Evolutionary conservation across 2,329 filamentous ascomycete genomes (phyloP).

Genomic region (Exophiala sp.): DNA sequence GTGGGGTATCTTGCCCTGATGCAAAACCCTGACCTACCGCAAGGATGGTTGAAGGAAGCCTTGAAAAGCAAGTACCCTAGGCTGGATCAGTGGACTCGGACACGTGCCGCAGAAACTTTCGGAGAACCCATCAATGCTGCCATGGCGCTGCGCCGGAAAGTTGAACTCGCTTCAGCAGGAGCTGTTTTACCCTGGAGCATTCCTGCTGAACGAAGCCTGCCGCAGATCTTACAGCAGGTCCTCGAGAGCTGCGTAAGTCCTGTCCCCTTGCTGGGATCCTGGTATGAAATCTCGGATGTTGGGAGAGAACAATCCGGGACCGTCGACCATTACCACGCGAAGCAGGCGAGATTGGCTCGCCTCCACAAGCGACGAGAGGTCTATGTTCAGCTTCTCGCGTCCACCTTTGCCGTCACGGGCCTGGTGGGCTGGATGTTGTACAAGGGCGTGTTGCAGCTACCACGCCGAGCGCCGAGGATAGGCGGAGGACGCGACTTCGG

Average conservation of each 20-base stretch:
- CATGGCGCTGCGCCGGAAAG: conserved; percentile 3
- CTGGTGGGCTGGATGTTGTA: conserved; percentile 28
- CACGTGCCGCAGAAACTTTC: conserved; percentile 37
- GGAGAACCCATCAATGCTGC: conserved; percentile 31
- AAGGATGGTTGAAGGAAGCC: conserved; percentile 56
- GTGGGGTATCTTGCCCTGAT: conserved; percentile 75
- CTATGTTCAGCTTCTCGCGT: conserved; percentile 18
- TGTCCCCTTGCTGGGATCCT: conserved; percentile 13
- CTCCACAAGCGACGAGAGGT: conserved; percentile 14
- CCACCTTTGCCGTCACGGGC: conserved; percentile 12
- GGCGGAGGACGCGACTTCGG: conserved; percentile 23
- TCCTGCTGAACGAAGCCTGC: conserved; percentile 5
- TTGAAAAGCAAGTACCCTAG: conserved; percentile 47
- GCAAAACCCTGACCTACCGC: conserved; percentile 55
- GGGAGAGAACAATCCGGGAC: background rate
- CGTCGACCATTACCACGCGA: conserved; percentile 8
- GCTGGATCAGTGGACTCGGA: conserved; percentile 43
- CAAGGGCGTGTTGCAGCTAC: conserved; percentile 31
- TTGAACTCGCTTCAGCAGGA: background rate
- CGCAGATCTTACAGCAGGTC: conserved; percentile 11
- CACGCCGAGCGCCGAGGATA: conserved; percentile 8
- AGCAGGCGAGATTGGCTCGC: conserved; percentile 13
- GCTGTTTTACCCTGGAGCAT: conserved; percentile 25
- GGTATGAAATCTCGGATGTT: conserved; percentile 14
- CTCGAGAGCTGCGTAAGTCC: conserved; percentile 16